Evolutionary conservation across 495 filamentous ascomycete species (phyloP).

Genomic region (Poronia punctata): DNA sequence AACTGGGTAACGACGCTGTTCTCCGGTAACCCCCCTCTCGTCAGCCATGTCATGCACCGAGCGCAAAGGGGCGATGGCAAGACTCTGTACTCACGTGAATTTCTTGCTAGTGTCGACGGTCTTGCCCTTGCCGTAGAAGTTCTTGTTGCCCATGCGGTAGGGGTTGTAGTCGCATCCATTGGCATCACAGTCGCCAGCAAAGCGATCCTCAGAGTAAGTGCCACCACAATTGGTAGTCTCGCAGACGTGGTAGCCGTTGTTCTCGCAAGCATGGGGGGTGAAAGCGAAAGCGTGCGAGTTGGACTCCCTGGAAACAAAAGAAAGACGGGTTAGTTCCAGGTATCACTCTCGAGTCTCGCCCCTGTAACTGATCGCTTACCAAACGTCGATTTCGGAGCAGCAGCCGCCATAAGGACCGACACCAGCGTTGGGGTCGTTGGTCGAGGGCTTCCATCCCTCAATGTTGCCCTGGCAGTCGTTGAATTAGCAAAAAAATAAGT

Average conservation of each 20-base stretch:
- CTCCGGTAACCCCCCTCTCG: no score
- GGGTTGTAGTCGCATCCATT: constrained; percentile 73
- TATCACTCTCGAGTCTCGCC: not conserved
- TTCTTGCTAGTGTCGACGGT: constrained; percentile 58
- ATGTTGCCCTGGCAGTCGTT: constrained; percentile 38
- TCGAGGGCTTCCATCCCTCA: constrained; percentile 53
- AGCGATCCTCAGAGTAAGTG: constrained; percentile 43
- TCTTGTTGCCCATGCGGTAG: constrained; percentile 55
- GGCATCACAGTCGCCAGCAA: constrained; percentile 61
- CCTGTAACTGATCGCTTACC: constrained; percentile 21
- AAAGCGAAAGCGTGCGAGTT: constrained; percentile 57
- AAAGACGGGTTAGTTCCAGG: not conserved
- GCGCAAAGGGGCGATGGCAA: constrained; percentile 1
- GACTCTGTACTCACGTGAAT: constrained; percentile 46
- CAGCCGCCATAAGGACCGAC: constrained; percentile 55
- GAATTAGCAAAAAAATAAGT: not conserved
- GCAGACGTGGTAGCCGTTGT: constrained; percentile 50
- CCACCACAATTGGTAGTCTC: constrained; percentile 41
- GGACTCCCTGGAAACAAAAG: constrained; percentile 53
- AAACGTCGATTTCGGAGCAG: constrained; percentile 71
- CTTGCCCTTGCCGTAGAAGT: constrained; percentile 56
- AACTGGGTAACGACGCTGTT: constrained; percentile 71
- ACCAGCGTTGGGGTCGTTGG: constrained; percentile 54
- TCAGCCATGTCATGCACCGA: no score
- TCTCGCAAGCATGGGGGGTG: constrained; percentile 63